A percentile compares a stretch with the other conserved stretches of the same genome.
phyloP scores from a whole-genome alignment of 306 rosid species.

The Mimosa pudica region DNA sequence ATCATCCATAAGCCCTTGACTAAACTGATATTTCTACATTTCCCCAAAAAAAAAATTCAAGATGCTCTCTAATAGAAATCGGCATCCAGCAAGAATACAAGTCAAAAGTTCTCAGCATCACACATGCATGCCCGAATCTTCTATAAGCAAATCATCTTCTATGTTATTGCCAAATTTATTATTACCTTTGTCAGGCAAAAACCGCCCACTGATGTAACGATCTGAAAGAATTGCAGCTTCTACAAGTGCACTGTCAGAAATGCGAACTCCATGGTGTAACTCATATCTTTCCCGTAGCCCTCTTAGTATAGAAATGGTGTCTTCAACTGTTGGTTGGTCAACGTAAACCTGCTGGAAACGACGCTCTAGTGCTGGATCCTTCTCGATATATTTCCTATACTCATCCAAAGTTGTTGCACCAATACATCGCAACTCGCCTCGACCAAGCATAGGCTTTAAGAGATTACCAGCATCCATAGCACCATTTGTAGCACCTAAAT shows the following conservation, averaged over 20 bases:
- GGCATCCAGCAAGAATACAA: neutral
- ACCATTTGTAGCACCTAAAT: constrained; percentile 92
- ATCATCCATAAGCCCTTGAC: neutral
- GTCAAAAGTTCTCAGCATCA: constrained; percentile 1
- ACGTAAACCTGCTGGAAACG: constrained; percentile 99
- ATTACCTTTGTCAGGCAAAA: constrained; percentile 97
- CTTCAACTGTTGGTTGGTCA: constrained; percentile 89
- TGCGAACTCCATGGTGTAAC: constrained; percentile 98
- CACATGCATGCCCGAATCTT: constrained; percentile 12
- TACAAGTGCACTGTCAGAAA: constrained; percentile 95
- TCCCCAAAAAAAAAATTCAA: constrained; percentile 17
- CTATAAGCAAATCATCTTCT: constrained; percentile 15
- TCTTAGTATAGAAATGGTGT: constrained; percentile 86
- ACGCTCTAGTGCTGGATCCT: constrained; percentile 97
- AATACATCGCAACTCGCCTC: constrained; percentile 94
- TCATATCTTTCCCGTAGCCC: constrained; percentile 98
- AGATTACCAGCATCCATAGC: constrained; percentile 99
- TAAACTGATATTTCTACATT: neutral
- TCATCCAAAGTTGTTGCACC: constrained; percentile 98
- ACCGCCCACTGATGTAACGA: constrained; percentile 96
- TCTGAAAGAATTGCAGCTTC: constrained; percentile 97
- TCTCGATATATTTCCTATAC: constrained; percentile 93
- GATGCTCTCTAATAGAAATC: constrained; percentile 24
- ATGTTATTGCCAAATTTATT: neutral
- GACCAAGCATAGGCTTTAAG: constrained; percentile 99